These are phyloP conservation scores for Ceriops zippeliana DNA, from an alignment of 345 rosid species.

Conservation along the genomic window DNA sequence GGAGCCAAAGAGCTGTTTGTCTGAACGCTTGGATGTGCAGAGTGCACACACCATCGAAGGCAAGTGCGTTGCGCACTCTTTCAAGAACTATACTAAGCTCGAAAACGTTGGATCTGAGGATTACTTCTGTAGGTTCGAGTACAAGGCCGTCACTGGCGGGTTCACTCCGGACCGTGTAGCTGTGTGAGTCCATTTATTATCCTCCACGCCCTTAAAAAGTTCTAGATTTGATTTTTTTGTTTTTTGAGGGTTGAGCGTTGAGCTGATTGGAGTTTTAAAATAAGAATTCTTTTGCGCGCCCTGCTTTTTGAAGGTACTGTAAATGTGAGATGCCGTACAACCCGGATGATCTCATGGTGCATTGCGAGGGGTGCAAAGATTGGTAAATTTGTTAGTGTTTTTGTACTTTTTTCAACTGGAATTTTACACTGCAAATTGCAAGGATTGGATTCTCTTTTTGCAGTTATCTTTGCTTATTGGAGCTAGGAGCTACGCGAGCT, in stretches of 20 bases:
- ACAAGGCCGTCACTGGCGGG: conserved; percentile 73
- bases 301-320: conserved; percentile 62
- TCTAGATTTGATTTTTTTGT: background rate
- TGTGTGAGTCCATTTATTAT: conserved; percentile 46
- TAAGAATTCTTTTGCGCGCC: background rate
- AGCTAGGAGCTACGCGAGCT: background rate
- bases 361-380: conserved; percentile 82
- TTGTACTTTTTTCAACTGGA: background rate
- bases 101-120: conserved; percentile 82
- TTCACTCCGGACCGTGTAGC: conserved; percentile 84
- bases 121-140: conserved; percentile 76
- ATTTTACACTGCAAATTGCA: background rate
- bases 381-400: conserved; percentile 39
- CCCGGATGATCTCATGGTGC: conserved; percentile 86
- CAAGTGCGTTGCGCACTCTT: conserved; percentile 71
- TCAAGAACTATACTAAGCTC: conserved; percentile 74
- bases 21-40: conserved; percentile 70
- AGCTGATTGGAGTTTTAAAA: background rate
- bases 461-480: conserved; percentile 9
- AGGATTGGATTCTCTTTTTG: conserved; percentile 5
- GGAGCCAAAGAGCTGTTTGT: conserved; percentile 77
- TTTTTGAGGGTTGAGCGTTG: background rate
- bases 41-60: conserved; percentile 84
- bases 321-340: conserved; percentile 87
- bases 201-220: conserved; percentile 6